Evolutionary conservation across 805 yeast species (phyloP), one percentile per base, ranked within the genome.

Genomic region (Ogataea degrootiae): DNA sequence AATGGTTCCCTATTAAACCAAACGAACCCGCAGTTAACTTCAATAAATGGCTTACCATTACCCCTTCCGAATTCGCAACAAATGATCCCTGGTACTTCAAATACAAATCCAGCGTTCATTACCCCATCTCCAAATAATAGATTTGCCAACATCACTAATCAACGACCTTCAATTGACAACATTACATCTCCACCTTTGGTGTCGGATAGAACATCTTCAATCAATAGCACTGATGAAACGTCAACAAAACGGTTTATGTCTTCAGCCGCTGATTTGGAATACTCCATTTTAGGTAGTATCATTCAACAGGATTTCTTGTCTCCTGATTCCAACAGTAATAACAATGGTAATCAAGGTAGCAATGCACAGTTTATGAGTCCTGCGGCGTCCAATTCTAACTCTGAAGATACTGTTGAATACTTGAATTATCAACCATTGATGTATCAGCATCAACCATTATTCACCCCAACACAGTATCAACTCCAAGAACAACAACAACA

Each of bases 211-310:
- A 6, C 31, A 7, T 26, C 31, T 9, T 26, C 31, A 26, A 26
- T 26, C 39, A 40, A 43, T 41, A 29, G 19, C 19, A 29, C 26
- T 15, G n/a, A 7, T 12, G n/a, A 14, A n/a, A 23, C 21, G 8
- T 17, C 33, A 6, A 19, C 29, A 4, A 48, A 52, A 12, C 57
- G 76, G 50, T 85, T 85, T 56, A 59, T 84, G 50, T 82, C 89
- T 1, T 70, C 77, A 34, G 90, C 94, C 1, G 90, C 88, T 0
- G 85, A 83, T 57, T 68, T 83, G 44, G 94, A 85, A 56, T 85
- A 85, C 56, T 75, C 87, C 3, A 80, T 85, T 4, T 65, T 85
- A 31, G 83, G 89, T 8, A 79, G 74, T 50, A 84, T 85, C 43
- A 73, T 83, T 35, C 79, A 79, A 34, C 80, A 77, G 43, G 74